phyloP scores from a whole-genome alignment of 1,284 basidiomycete species.

The Nidula niveotomentosa region DNA sequence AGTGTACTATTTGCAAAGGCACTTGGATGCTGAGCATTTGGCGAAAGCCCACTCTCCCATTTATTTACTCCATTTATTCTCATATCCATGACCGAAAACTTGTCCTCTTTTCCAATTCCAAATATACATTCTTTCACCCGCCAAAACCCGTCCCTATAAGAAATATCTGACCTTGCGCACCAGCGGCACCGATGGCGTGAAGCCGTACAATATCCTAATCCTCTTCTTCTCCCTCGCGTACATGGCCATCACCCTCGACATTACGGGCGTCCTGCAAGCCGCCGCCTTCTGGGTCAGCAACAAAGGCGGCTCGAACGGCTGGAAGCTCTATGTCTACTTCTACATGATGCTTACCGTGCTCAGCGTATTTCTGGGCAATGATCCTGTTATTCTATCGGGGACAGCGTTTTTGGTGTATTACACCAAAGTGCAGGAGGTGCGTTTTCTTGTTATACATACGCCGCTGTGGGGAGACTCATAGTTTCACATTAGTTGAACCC shows the following conservation, averaged over 20 bases:
- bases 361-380: slow-evolving; percentile 89
- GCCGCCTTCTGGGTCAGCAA: slow-evolving; percentile 88
- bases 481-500: slow-evolving; percentile 29
- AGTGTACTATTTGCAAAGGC: neutral
- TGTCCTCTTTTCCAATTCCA: too few relatives aligned
- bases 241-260: slow-evolving; percentile 91
- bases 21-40: too few relatives aligned
- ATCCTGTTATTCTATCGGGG: slow-evolving; percentile 79
- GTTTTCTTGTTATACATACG: slow-evolving; percentile 61
- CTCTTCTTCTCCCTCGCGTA: slow-evolving; percentile 94
- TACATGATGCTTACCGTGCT: slow-evolving; percentile 80
- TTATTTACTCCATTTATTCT: too few relatives aligned
- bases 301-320: slow-evolving; percentile 71
- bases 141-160: neutral
- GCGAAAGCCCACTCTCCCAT: too few relatives aligned
- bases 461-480: slow-evolving; percentile 35
- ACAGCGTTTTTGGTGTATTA: slow-evolving; percentile 27
- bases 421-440: slow-evolving; percentile 22
- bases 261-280: slow-evolving; percentile 84
- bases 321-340: slow-evolving; percentile 74
- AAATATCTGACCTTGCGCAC: slow-evolving; percentile 2
- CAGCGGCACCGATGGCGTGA: slow-evolving; percentile 58
- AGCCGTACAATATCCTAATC: slow-evolving; percentile 92
- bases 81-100: too few relatives aligned
- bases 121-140: too few relatives aligned